Evolutionary conservation across 2,329 filamentous ascomycete species (phyloP).

Genomic region (Aspergillus costaricaensis): DNA sequence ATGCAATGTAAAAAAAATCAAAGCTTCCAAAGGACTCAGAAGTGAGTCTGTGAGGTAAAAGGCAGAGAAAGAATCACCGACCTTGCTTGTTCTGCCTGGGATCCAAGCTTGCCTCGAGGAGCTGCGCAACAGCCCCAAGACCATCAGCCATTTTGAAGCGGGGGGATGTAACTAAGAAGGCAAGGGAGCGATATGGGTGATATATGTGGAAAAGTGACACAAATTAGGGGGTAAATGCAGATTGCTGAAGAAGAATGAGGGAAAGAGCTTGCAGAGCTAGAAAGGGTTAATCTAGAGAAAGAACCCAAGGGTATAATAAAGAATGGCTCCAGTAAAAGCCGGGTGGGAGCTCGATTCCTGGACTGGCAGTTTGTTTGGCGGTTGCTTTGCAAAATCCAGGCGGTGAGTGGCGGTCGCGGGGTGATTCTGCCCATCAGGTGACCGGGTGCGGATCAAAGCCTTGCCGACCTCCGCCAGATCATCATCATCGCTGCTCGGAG

Average conservation of each 20-base stretch:
- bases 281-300: neutral
- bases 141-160: constrained; percentile 59
- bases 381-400: constrained; percentile 29
- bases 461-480: constrained; percentile 25
- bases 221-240: neutral
- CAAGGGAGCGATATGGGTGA: constrained; percentile 1
- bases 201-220: neutral
- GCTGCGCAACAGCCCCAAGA: constrained; percentile 69
- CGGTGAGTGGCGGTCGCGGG: constrained; percentile 29
- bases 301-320: neutral
- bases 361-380: constrained; percentile 38
- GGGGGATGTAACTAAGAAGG: constrained; percentile 7
- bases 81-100: constrained; percentile 87
- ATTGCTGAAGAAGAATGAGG: constrained; percentile 1
- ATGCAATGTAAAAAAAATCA: neutral
- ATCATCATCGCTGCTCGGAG: constrained; percentile 24
- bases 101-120: constrained; percentile 89
- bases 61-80: constrained; percentile 45
- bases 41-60: neutral
- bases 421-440: constrained; percentile 31
- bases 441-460: constrained; percentile 22
- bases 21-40: neutral
- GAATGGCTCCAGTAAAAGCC: constrained; percentile 13
- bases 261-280: neutral
- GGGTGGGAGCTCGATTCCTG: constrained; percentile 28